phyloP scores from a whole-genome alignment of 352 stramenopile species.

The Phytophthora pistaciae region DNA sequence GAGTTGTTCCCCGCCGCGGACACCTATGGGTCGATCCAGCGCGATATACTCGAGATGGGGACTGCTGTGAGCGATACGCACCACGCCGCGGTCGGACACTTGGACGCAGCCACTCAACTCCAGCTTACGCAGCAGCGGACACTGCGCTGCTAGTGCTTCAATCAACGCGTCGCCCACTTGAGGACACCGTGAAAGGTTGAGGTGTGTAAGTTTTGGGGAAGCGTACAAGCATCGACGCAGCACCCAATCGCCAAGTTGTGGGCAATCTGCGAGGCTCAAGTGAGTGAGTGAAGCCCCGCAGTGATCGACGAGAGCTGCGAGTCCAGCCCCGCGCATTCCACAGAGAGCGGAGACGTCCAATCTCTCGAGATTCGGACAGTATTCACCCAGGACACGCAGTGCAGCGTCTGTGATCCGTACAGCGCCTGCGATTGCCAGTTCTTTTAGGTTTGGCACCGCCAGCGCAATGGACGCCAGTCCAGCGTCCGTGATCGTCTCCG shows the following conservation, averaged over 20 bases:
- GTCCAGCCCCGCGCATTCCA: slow-evolving; percentile 60
- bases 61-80: slow-evolving; percentile 85
- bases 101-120: slow-evolving; percentile 81
- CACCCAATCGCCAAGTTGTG: slow-evolving; percentile 73
- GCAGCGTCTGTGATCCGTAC: slow-evolving; percentile 61
- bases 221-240: slow-evolving; percentile 75
- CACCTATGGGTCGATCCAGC: slow-evolving; percentile 53
- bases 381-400: slow-evolving; percentile 57
- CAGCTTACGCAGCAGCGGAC: slow-evolving; percentile 65
- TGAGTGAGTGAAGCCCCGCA: slow-evolving; percentile 41
- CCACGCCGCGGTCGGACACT: slow-evolving; percentile 88
- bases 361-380: slow-evolving; percentile 54
- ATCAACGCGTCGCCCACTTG: slow-evolving; percentile 90
- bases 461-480: slow-evolving; percentile 64
- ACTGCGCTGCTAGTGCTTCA: slow-evolving; percentile 82
- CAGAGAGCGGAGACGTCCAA: slow-evolving; percentile 64
- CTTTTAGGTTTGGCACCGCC: slow-evolving; percentile 57
- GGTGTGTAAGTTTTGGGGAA: slow-evolving; percentile 52
- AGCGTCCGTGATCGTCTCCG: slow-evolving; percentile 69
- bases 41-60: slow-evolving; percentile 74
- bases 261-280: slow-evolving; percentile 62
- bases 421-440: slow-evolving; percentile 61
- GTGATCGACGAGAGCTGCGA: slow-evolving; percentile 72
- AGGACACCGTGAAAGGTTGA: slow-evolving; percentile 79
- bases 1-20: slow-evolving; percentile 73